These are phyloP conservation scores for Pulveroboletus sp. DNA, from an alignment of 768 basidiomycete genomes.

Conservation along the genomic window DNA sequence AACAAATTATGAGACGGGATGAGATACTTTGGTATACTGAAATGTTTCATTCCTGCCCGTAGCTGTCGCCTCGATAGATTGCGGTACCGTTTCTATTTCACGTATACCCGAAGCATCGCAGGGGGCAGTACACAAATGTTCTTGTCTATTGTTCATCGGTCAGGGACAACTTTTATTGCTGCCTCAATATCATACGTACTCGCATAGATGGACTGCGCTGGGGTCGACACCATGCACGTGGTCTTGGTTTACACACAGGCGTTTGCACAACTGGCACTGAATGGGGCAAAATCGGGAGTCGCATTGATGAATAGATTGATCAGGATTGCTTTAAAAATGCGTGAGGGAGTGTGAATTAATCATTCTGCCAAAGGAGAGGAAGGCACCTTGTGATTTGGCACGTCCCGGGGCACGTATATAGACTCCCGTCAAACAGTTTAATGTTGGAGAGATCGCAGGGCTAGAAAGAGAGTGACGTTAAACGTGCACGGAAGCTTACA, in stretches of 20 bases:
- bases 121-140: slow-evolving; percentile 40
- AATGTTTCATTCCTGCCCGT: slow-evolving; percentile 56
- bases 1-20: neutral
- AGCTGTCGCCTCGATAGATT: slow-evolving; percentile 59
- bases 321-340: slow-evolving; percentile 34
- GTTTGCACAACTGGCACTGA: slow-evolving; percentile 50
- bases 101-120: slow-evolving; percentile 41
- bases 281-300: slow-evolving; percentile 50
- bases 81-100: slow-evolving; percentile 53
- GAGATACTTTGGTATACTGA: slow-evolving; percentile 30
- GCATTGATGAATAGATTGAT: slow-evolving; percentile 47
- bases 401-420: slow-evolving; percentile 39
- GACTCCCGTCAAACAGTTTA: slow-evolving; percentile 23
- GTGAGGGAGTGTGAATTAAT: neutral
- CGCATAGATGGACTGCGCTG: slow-evolving; percentile 49
- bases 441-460: slow-evolving; percentile 38
- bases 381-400: slow-evolving; percentile 42
- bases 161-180: neutral
- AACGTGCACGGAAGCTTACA: neutral
- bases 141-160: slow-evolving; percentile 37
- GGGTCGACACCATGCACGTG: slow-evolving; percentile 50
- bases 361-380: neutral
- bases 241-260: slow-evolving; percentile 42
- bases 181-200: slow-evolving; percentile 31
- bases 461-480: slow-evolving; percentile 28